Base-by-base conservation (phyloP, 1,139 yeast genomes). In the Debaryomyces sp. region DNA sequence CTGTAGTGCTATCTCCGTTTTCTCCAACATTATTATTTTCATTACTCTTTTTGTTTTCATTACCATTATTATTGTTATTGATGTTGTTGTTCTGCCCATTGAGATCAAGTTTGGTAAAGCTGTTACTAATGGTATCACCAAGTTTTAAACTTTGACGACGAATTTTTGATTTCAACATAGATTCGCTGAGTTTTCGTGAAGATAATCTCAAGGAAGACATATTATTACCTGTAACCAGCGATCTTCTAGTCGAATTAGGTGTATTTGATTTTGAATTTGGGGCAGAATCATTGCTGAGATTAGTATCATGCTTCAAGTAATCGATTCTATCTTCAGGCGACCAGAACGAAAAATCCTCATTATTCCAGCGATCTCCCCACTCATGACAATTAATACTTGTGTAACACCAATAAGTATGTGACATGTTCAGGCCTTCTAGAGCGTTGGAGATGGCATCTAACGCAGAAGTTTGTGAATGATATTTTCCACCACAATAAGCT, bases 331-430 rank as follows among this genome's bases (percentile, higher is more conserved):
- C 92, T 52, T 89, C 95, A 4, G 73, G 68, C 2, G 94, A 86
- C 88, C 88, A 91, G 50, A 92, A 82, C 0, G 96, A 88, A 59
- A 94, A 84, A 64, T 92, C 98, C 62, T 92, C 99, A 55, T 90
- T 85, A 61, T 92, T 92, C 96, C 97, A 92, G 35, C 79, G 67
- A 65, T 92, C 99, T 0, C 99, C 99, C 84, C 88, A 82, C 59
- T 80, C 69, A 66, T 91, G 96, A 35, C 82, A 71, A 63, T 91
- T 92, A 42, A 73, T 70, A 10, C 86, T 77, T 33, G 89, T 80
- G 62, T 92, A 92, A 54, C 90, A 85, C 98, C 99, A 92, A 58
- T 84, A 80, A 1, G 96, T 85, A 63, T 85, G 92, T 35, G 87
- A 81, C 61, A 90, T 68, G 46, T 79, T 78, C 53, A 84, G 78